phyloP scores from a whole-genome alignment of 257 asterid species.

The Solanum arcanum region DNA sequence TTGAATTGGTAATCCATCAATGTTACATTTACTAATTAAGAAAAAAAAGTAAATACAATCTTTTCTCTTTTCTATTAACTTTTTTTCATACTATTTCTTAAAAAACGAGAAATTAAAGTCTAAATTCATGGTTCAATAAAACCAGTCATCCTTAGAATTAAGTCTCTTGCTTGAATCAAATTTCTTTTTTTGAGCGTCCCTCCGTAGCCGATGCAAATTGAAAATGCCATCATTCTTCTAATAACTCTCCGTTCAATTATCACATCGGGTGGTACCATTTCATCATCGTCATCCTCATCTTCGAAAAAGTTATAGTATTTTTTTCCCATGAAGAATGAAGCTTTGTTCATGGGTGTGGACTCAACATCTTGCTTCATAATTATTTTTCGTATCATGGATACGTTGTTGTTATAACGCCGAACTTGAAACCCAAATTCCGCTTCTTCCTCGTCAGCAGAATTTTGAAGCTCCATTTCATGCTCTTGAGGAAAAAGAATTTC shows the following conservation, averaged over 20 bases:
- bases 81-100: background rate
- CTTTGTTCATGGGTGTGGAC: background rate
- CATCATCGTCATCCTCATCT: slow-evolving; percentile 23
- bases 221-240: slow-evolving; percentile 59
- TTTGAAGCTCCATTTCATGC: background rate
- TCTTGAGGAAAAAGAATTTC: background rate
- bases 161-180: slow-evolving; percentile 58
- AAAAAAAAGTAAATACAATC: background rate
- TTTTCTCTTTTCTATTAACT: background rate
- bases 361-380: background rate
- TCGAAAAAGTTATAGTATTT: background rate
- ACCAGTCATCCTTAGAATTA: slow-evolving; percentile 68
- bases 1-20: background rate
- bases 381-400: slow-evolving; percentile 17
- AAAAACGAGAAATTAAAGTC: background rate
- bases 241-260: slow-evolving; percentile 55
- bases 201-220: slow-evolving; percentile 68
- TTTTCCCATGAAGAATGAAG: background rate
- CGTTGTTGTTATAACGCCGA: background rate
- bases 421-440: background rate
- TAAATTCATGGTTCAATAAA: slow-evolving; percentile 37
- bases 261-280: slow-evolving; percentile 77
- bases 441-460: background rate
- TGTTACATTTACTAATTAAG: background rate
- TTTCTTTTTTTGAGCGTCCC: slow-evolving; percentile 72